Base-by-base conservation (phyloP, 1,284 basidiomycete genomes). In the Mycosarcoma mackinlayi region DNA sequence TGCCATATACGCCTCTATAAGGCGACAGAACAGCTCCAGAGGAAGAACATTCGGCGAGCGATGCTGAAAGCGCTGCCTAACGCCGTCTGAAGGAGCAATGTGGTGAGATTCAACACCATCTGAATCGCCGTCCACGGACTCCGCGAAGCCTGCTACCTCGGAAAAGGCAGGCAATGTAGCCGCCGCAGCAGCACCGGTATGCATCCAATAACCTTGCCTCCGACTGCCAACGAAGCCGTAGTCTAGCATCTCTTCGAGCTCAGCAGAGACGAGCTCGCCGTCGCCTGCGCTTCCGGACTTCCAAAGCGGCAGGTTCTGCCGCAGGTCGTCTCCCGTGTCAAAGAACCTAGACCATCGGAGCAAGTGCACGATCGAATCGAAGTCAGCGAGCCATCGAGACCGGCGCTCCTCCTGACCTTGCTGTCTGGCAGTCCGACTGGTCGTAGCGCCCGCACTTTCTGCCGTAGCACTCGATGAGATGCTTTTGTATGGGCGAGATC, bases 261-360 rank as follows among this genome's bases (percentile, higher is more conserved):
- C 58, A 14, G 41, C 54, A 38, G 53, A 23, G 18, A 66, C 40
- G 1, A 71, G 38, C 37, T 57, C 42, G 30, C 59, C 62, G 10
- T 52, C 25, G 10, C 53, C n/a, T 6, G 40, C 37, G 10, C 30
- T 31, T 38, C 54, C 41, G 13, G 35, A 44, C 30, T 66, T 66
- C 62, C 62, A 71, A n/a, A 71, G 35, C 16, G 58, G 54, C 18
- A 59, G 33, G 7, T 37, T 47, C 3, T 46, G 51, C 21, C 62
- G 50, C 10, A 55, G 51, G 25, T 71, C 62, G 23, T 59, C 40
- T 19, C 68, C 68, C 3, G 39, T 62, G 55, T 71, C 68, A 27
- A 71, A 71, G 19, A 52, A 52, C 14, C 16, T 38, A 16, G 62
- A 49, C 68, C 68, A 71, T 27, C 68, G 58, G 24, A 66, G 25